Percentiles rank a stretch among this genome's conserved stretches.
phyloP scores from a whole-genome alignment of 1,284 basidiomycete genomes.

The Ganoderma lucidum region DNA sequence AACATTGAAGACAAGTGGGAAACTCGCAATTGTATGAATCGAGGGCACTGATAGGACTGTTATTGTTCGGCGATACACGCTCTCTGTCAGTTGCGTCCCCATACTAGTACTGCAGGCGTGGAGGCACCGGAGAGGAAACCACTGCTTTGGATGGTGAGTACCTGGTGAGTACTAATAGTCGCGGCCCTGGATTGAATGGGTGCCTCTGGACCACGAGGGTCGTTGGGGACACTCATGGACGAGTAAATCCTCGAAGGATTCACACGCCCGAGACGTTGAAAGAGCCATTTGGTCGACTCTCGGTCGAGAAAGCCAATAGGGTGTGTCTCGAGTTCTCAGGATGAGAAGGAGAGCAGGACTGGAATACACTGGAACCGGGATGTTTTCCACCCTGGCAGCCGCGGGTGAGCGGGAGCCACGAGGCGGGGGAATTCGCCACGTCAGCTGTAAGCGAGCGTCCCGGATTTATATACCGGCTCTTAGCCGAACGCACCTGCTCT shows the following conservation, averaged over 20 bases:
- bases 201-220: constrained; percentile 2
- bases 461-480: constrained; percentile 29
- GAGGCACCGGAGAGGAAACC: neutral
- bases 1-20: neutral
- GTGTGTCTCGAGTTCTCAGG: constrained; percentile 16
- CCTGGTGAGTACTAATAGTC: no score
- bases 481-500: constrained; percentile 25
- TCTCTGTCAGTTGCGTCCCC: neutral
- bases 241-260: neutral
- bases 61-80: neutral
- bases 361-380: constrained; percentile 13
- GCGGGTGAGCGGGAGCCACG: constrained; percentile 23
- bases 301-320: neutral
- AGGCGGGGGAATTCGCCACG: constrained; percentile 30
- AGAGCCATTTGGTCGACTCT: neutral
- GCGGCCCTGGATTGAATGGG: constrained; percentile 4
- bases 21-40: neutral
- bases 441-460: constrained; percentile 26
- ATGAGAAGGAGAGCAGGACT: neutral
- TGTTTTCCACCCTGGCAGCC: constrained; percentile 21
- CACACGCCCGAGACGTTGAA: neutral
- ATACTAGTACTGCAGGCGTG: constrained; percentile 1
- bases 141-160: no score
- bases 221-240: neutral
- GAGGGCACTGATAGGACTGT: neutral